Percentiles rank a stretch among this genome's conserved stretches.
Evolutionary conservation across 345 rosid genomes (phyloP).

Genomic region (Dipteronia dyeriana): DNA sequence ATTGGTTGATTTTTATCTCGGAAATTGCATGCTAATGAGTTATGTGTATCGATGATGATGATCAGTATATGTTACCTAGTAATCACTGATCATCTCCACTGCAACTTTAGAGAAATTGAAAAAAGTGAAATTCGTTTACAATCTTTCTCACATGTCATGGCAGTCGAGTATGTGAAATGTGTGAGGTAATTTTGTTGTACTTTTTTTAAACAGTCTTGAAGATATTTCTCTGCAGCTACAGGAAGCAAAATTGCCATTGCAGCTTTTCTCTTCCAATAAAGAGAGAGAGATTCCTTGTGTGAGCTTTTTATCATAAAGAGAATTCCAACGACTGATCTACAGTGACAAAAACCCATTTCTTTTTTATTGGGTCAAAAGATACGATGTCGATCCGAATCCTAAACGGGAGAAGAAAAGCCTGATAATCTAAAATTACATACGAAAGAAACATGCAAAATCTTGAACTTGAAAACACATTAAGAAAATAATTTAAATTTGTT

Average conservation of each 20-base stretch:
- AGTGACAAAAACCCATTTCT: background rate
- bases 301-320: slow-evolving; percentile 11
- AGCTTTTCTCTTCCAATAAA: slow-evolving; percentile 10
- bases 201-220: slow-evolving; percentile 8
- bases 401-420: background rate
- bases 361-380: background rate
- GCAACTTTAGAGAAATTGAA: background rate
- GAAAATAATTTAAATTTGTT: too few species aligned
- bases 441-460: too few species aligned
- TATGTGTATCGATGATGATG: background rate
- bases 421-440: too few species aligned
- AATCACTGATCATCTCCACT: background rate
- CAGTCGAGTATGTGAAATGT: background rate
- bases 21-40: background rate
- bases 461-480: too few species aligned
- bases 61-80: background rate
- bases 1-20: background rate
- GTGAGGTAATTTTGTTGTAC: slow-evolving; percentile 10
- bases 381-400: background rate
- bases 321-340: background rate
- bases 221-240: background rate
- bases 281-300: slow-evolving; percentile 4
- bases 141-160: background rate
- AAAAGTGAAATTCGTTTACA: background rate
- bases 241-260: slow-evolving; percentile 10